Evolutionary conservation across 2,329 filamentous ascomycete genomes (phyloP).

Genomic region (Conoideocrella luteorostrata): DNA sequence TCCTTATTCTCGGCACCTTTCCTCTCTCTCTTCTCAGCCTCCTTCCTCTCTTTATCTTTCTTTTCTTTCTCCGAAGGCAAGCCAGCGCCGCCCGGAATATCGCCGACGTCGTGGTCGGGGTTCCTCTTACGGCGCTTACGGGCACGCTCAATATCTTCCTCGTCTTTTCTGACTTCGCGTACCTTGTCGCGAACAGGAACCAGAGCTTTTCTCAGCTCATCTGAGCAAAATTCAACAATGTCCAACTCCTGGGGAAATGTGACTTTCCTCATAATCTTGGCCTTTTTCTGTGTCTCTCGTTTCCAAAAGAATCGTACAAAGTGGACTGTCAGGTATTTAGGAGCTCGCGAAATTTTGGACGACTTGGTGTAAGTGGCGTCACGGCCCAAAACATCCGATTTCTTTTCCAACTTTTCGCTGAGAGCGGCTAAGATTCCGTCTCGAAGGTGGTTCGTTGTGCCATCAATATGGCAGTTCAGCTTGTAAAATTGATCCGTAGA

Average conservation of each 20-base stretch:
- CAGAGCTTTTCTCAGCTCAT: constrained; percentile 74
- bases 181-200: constrained; percentile 95
- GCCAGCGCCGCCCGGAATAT: constrained; percentile 39
- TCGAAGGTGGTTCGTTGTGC: constrained; percentile 78
- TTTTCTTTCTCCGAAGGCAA: constrained; percentile 45
- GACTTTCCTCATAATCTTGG: constrained; percentile 99
- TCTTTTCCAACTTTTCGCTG: constrained; percentile 87
- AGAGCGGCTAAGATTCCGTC: constrained; percentile 81
- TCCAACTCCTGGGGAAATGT: constrained; percentile 93
- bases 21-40: no score
- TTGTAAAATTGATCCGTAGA: constrained; percentile 72
- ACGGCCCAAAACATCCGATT: constrained; percentile 67
- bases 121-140: constrained; percentile 82
- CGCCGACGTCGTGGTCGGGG: constrained; percentile 38
- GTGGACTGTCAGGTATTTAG: constrained; percentile 93
- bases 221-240: constrained; percentile 89
- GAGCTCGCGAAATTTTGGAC: constrained; percentile 81
- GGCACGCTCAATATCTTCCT: constrained; percentile 84
- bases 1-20: constrained; percentile 36
- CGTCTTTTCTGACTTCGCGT: constrained; percentile 88
- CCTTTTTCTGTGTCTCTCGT: constrained; percentile 90
- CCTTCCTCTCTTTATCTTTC: constrained; percentile 44
- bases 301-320: constrained; percentile 99
- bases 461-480: constrained; percentile 91
- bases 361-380: constrained; percentile 84